Conservation (phyloP, 495 filamentous ascomycete genomes). For the Podospora pseudocomata region DNA sequence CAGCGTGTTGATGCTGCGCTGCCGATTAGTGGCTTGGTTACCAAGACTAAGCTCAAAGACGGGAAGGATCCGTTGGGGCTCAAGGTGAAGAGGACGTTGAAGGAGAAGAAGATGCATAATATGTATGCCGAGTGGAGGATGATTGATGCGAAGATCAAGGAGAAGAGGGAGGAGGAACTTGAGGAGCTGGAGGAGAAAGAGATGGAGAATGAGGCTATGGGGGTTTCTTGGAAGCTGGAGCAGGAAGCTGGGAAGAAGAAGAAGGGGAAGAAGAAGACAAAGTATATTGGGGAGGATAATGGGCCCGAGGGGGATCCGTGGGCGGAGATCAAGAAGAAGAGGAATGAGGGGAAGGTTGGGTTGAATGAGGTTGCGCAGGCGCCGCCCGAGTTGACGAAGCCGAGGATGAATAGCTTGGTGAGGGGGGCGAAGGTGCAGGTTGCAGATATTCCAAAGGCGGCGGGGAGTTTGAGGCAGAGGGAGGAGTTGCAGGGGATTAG, state of each 20-base stretch:
- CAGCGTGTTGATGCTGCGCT: slow-evolving; percentile 83
- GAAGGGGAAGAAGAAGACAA: slow-evolving; percentile 52
- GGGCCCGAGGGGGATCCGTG: slow-evolving; percentile 67
- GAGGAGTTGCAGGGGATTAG: slow-evolving; percentile 77
- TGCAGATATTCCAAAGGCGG: slow-evolving; percentile 66
- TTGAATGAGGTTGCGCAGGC: slow-evolving; percentile 78
- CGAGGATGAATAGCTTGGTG: slow-evolving; percentile 67
- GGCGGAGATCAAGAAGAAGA: slow-evolving; percentile 62
- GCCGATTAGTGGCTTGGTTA: slow-evolving; percentile 64
- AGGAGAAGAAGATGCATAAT: slow-evolving; percentile 76
- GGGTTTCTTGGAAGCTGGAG: slow-evolving; percentile 54
- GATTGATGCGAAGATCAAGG: slow-evolving; percentile 54
- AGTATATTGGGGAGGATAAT: slow-evolving; percentile 36
- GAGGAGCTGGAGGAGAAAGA: slow-evolving; percentile 64
- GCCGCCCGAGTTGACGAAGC: slow-evolving; percentile 67
- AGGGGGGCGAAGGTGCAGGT: slow-evolving; percentile 69
- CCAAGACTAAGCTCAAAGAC: slow-evolving; percentile 40
- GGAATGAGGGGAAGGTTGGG: slow-evolving; percentile 54
- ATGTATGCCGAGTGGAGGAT: slow-evolving; percentile 79
- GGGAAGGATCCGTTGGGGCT: slow-evolving; percentile 53
- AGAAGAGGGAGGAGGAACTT: slow-evolving; percentile 56
- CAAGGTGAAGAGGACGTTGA: slow-evolving; percentile 63
- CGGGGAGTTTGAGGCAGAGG: slow-evolving; percentile 74
- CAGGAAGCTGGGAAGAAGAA: slow-evolving; percentile 42
- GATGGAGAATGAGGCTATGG: slow-evolving; percentile 54